These are phyloP conservation scores for Coprinopsis sp. DNA, from an alignment of 768 basidiomycete genomes.

Conservation along the genomic window DNA sequence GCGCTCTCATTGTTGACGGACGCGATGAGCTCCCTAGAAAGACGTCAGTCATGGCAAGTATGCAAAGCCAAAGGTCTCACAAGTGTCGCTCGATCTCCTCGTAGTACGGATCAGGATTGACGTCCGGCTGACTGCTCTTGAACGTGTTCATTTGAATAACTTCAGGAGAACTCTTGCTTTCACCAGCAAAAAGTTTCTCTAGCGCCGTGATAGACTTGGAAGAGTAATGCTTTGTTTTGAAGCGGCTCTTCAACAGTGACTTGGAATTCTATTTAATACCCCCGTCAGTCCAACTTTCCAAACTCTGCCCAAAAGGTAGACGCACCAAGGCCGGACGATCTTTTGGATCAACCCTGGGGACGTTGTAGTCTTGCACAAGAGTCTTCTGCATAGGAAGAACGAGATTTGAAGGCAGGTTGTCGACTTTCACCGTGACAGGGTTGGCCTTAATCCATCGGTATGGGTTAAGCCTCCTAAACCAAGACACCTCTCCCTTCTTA, in stretches of 20 bases:
- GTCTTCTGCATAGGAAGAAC: constrained; percentile 78
- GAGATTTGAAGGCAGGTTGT: constrained; percentile 65
- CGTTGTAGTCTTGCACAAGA: constrained; percentile 55
- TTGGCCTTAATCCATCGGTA: constrained; percentile 79
- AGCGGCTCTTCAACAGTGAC: constrained; percentile 18
- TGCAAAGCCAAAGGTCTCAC: constrained; percentile 37
- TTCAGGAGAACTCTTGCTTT: constrained; percentile 38
- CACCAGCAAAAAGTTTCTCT: constrained; percentile 64
- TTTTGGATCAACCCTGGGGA: constrained; percentile 27
- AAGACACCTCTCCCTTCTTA: constrained; percentile 46
- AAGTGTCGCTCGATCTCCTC: constrained; percentile 70
- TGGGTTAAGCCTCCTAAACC: constrained; percentile 78
- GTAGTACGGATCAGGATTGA: constrained; percentile 32
- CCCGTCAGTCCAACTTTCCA: background rate
- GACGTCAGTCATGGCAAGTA: background rate
- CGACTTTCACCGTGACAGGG: constrained; percentile 67
- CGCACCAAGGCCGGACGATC: constrained; percentile 12
- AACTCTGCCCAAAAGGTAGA: background rate
- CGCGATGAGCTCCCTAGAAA: constrained; percentile 62
- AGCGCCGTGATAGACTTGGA: constrained; percentile 56
- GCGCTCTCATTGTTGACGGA: constrained; percentile 52
- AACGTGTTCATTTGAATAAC: constrained; percentile 55
- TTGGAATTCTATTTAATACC: constrained; percentile 17
- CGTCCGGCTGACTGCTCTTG: constrained; percentile 35
- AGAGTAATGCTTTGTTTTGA: constrained; percentile 46